Base-by-base conservation (phyloP, 805 yeast genomes). In the Maudiozyma serrabonitensis region DNA sequence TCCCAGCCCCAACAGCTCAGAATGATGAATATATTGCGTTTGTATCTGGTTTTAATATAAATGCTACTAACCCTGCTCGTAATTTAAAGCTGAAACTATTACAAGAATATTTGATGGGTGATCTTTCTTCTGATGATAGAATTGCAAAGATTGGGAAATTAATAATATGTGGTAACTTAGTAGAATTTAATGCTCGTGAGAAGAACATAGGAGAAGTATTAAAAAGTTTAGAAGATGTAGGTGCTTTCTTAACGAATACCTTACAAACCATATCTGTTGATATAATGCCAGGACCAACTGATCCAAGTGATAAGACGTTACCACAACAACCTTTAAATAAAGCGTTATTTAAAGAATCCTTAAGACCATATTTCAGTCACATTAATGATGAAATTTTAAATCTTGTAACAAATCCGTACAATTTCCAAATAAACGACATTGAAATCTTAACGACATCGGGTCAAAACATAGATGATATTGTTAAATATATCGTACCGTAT, bases 301-400 rank as follows among this genome's bases (percentile, higher is more conserved):
- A 93, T 63, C 96, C 97, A 0, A 81, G 87, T n/a, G 95, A 86
- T 52, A 69, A 76, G 16, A 78, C 90, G 46, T 66, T 88, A 50
- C 99, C 99, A 0, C 97, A 93, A 65, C 95, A 85, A 63, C 85
- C 95, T 2, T 62, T 93, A n/a, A 96, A 91, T 62, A 72, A 72
- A 47, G 83, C 95, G 0, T 73, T 91, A 50, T 81, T 93, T 58
- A 69, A 72, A 3, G 61, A 64, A 13, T 69, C 76, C 19, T 38
- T 66, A 25, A 67, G 73, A 37, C 63, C 68, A 6, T 75, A 71
- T 53, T 58, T 80, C 25, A 70, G 68, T 3, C 58, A 62, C 0
- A 56, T 66, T 11, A 61, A 70, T 18, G 66, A 78, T 40, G 67
- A 75, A 25, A 58, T 66, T 4, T 49, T 67, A n/a, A 54, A 56